Conservation (phyloP, 73 alveolate genomes). For the Paramecium sexaurelia region DNA sequence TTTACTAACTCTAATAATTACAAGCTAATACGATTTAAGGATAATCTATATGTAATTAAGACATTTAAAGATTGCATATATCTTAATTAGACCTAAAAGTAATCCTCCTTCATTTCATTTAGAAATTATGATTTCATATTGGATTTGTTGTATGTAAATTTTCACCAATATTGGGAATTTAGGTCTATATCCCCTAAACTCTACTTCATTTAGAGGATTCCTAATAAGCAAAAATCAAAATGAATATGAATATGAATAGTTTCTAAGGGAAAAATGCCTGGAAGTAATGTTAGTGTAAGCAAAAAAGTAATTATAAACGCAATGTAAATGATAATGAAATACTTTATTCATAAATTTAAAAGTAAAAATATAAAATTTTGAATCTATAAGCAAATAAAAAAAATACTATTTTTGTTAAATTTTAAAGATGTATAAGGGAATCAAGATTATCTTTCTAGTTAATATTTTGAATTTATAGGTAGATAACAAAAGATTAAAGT, state of each 20-base stretch:
- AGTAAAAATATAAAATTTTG: background rate
- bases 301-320: constrained; percentile 10
- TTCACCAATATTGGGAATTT: background rate
- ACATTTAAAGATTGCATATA: background rate
- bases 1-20: background rate
- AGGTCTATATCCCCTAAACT: background rate
- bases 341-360: background rate
- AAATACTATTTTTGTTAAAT: background rate
- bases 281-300: background rate
- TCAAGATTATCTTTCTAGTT: background rate
- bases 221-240: background rate
- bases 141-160: background rate
- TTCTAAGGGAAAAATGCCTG: constrained; percentile 5
- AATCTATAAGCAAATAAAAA: background rate
- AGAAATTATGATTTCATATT: background rate
- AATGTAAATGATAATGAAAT: constrained; percentile 45
- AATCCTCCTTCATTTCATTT: background rate
- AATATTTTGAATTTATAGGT: background rate
- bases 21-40: background rate
- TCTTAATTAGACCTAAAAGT: background rate
- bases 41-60: background rate
- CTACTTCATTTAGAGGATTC: background rate
- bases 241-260: constrained; percentile 41
- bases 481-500: too few species aligned
- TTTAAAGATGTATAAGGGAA: background rate